A percentile compares a stretch with the other conserved stretches of the same genome.
phyloP scores from a whole-genome alignment of 164 flowering plant genomes.

The Nelumbo lutea region DNA sequence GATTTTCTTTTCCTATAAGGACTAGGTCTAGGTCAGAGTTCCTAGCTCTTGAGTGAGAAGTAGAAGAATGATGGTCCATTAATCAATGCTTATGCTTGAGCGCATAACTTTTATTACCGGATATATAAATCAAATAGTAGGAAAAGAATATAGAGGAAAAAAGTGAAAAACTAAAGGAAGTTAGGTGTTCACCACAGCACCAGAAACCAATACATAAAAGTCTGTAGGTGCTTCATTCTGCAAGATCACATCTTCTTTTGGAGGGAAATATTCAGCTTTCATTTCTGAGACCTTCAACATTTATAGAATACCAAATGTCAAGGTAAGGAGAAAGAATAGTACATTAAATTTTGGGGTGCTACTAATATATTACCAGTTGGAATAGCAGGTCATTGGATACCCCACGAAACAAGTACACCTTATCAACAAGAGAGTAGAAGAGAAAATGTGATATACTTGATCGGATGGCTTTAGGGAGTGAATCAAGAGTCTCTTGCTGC shows the following conservation, averaged over 20 bases:
- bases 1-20: too few relatives aligned
- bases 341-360: neutral
- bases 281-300: constrained; percentile 77
- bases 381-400: constrained; percentile 84
- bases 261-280: constrained; percentile 93
- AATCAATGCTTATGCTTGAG: neutral
- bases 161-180: neutral
- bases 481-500: constrained; percentile 83
- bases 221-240: constrained; percentile 98
- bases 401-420: constrained; percentile 76
- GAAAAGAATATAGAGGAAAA: neutral
- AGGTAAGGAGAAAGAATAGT: constrained; percentile 1
- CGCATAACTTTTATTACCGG: neutral
- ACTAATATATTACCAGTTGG: constrained; percentile 59
- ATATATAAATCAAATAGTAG: neutral
- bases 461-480: constrained; percentile 90
- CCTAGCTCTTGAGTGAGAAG: neutral
- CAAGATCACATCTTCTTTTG: constrained; percentile 91
- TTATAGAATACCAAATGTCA: neutral
- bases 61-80: neutral
- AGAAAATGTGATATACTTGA: constrained; percentile 85
- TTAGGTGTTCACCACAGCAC: constrained; percentile 62
- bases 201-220: constrained; percentile 74
- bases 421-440: constrained; percentile 68
- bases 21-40: neutral